Base-by-base conservation (phyloP, 1,139 yeast genomes). In the Hyphopichia burtonii region DNA sequence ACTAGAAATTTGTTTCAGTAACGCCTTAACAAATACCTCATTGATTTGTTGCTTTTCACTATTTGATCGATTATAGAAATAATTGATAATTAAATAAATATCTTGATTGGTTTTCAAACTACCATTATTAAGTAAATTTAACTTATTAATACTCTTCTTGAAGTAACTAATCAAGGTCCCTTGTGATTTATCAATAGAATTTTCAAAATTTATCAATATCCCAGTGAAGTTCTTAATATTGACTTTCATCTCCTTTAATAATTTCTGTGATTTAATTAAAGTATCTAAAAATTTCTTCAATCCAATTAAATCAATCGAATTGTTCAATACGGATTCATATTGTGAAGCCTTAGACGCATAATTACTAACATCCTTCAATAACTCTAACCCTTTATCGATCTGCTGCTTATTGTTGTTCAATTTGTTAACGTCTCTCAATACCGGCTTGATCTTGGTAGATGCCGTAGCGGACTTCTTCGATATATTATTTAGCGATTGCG, bases 361-460 rank as follows among this genome's bases (percentile, higher is more conserved):
- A 34, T 74, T 80, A 52, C 83, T 80, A 19, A 89, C 87, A 9
- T 75, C 83, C 38, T 74, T 75, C 8, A 88, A 79, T 1, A 86
- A 71, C 34, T 63, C 65, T 39, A 86, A 62, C 5, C 90, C 84
- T 19, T 75, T 70, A 40, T 82, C 83, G 25, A 87, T 76, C 51
- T 82, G 85, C 34, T 67, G 59, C 53, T 83, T 83, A 49, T 79
- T 74, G 1, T 71, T 61, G 23, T 78, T 78, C 41, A 87, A 63
- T 44, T 71, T 68, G 46, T 78, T 79, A 36, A 88, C 86, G 44
- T 81, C 80, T 15, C 75, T 71, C 34, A 88, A 70, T 36, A 89
- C 80, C 0, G 97, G 97, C 42, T 79, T 75, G 53, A 89, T 80
- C 25, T 83, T 74, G 35, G 68, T 62, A 48, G 84, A 82, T 0